Evolutionary conservation across 2,329 filamentous ascomycete species (phyloP).

Genomic region (Claviceps citrina): DNA sequence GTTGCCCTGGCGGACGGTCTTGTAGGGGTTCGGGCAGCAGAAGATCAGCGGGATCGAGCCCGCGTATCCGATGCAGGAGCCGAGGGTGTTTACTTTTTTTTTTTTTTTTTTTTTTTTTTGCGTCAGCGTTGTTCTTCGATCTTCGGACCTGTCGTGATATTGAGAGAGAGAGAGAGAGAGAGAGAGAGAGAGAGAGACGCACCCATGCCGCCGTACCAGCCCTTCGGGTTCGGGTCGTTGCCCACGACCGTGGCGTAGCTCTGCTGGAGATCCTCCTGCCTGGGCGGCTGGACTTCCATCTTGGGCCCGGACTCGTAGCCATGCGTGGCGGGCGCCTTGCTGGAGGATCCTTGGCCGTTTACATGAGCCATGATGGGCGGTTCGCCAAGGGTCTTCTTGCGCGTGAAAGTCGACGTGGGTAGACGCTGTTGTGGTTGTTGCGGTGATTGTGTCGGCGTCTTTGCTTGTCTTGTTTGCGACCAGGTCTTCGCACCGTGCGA

Average conservation of each 20-base stretch:
- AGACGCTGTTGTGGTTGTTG: too few relatives aligned
- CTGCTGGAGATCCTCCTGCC: conserved; percentile 69
- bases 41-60: conserved; percentile 88
- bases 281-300: conserved; percentile 65
- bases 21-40: conserved; percentile 89
- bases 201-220: conserved; percentile 87
- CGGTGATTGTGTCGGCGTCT: too few relatives aligned
- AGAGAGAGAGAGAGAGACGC: conserved; percentile 27
- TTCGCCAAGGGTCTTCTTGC: too few relatives aligned
- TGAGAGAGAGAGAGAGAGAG: background rate
- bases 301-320: conserved; percentile 25
- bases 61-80: conserved; percentile 54
- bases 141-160: background rate
- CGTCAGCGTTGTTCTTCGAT: too few relatives aligned
- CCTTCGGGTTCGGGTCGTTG: conserved; percentile 54
- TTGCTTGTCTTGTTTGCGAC: too few relatives aligned
- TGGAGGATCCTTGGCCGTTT: conserved; percentile 17
- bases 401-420: too few relatives aligned
- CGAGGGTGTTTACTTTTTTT: conserved; percentile 53
- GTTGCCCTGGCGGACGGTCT: conserved; percentile 79
- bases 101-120: background rate
- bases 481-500: too few relatives aligned
- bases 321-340: conserved; percentile 15
- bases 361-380: conserved; percentile 8
- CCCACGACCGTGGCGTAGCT: conserved; percentile 54